A percentile compares a stretch with the other conserved stretches of the same genome.
These are phyloP conservation scores for Fusarium mundagurra DNA, from an alignment of 2,329 filamentous ascomycete genomes.

Conservation along the genomic window DNA sequence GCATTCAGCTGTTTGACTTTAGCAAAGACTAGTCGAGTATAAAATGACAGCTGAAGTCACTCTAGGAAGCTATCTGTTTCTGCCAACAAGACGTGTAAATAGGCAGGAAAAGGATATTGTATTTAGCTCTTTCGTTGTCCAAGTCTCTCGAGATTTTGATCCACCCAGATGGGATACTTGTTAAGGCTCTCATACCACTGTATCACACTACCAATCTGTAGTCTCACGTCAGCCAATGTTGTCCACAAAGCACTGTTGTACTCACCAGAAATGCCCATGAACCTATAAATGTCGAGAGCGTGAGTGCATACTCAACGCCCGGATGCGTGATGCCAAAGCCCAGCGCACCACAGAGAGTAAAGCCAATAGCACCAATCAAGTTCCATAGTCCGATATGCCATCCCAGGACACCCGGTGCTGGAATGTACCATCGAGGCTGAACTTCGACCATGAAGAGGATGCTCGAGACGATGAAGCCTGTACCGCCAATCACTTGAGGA, in stretches of 20 bases:
- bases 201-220: slow-evolving; percentile 9
- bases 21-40: neutral
- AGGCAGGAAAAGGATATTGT: neutral
- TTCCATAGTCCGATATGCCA: slow-evolving; percentile 77
- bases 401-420: slow-evolving; percentile 65
- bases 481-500: slow-evolving; percentile 69
- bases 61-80: neutral
- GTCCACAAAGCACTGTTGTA: neutral
- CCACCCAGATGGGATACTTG: neutral
- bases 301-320: slow-evolving; percentile 53
- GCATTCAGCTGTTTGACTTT: neutral
- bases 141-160: neutral
- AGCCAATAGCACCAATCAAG: slow-evolving; percentile 69
- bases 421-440: slow-evolving; percentile 70
- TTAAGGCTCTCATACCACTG: neutral
- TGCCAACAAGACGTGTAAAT: neutral
- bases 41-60: neutral
- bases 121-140: neutral
- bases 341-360: slow-evolving; percentile 68
- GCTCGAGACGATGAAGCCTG: slow-evolving; percentile 68
- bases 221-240: neutral
- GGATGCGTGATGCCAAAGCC: slow-evolving; percentile 57
- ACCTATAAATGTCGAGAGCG: slow-evolving; percentile 60
- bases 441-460: slow-evolving; percentile 73
- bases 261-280: slow-evolving; percentile 58